These are phyloP conservation scores for Saturnispora dispora DNA, from an alignment of 805 yeast genomes.

Conservation along the genomic window DNA sequence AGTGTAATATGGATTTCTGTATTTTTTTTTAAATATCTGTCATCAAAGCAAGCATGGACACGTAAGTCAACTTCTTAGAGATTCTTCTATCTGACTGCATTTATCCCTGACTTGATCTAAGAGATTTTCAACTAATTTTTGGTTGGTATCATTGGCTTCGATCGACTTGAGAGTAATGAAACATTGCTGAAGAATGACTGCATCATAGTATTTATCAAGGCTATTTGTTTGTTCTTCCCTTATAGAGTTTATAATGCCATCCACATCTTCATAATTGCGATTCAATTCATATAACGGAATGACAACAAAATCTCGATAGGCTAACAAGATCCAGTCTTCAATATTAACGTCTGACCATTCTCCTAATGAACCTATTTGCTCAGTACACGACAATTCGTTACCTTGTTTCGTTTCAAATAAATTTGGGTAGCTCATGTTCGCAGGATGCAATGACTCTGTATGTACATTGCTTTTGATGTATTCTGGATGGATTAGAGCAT, in stretches of 20 bases:
- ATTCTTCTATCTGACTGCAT: conserved; percentile 9
- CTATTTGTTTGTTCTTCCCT: neutral
- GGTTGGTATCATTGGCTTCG: conserved; percentile 46
- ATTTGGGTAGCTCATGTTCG: neutral
- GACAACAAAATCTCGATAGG: conserved; percentile 45
- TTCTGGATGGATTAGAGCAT: conserved; percentile 12
- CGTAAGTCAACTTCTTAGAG: neutral
- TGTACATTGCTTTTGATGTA: neutral
- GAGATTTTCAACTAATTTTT: conserved; percentile 48
- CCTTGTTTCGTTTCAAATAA: neutral
- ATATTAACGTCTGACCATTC: conserved; percentile 24
- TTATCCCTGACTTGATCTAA: conserved; percentile 26
- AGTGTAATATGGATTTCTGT: neutral
- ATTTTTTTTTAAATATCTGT: neutral
- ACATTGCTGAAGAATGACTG: conserved; percentile 42
- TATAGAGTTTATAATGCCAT: conserved; percentile 12
- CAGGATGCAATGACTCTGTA: neutral
- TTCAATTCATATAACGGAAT: conserved; percentile 43
- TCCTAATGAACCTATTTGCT: conserved; percentile 10
- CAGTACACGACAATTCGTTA: neutral
- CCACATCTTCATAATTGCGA: conserved; percentile 20
- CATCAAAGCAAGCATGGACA: too few species aligned
- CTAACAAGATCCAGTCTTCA: conserved; percentile 32
- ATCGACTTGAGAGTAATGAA: conserved; percentile 48
- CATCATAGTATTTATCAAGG: conserved; percentile 11